Percentiles rank a stretch among this genome's conserved stretches.
Evolutionary conservation across 2,329 filamentous ascomycete genomes (phyloP).

Genomic region (Ceratocystis lukuohia): DNA sequence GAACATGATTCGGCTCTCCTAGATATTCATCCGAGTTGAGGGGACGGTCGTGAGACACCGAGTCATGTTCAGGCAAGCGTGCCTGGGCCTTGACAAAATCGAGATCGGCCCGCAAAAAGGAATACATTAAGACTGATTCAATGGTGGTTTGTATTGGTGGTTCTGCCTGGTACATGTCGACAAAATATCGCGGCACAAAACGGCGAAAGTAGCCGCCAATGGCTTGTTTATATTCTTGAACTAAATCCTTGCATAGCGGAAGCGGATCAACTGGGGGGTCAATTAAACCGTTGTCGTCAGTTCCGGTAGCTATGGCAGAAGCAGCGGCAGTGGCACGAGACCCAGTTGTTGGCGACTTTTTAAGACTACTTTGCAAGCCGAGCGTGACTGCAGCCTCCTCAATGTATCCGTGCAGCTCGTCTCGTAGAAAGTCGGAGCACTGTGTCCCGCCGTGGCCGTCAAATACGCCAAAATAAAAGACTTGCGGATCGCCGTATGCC

Average conservation of each 20-base stretch:
- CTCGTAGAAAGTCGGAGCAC: constrained; percentile 74
- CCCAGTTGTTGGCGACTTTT: not conserved
- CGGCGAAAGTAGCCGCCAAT: constrained; percentile 91
- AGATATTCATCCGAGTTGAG: constrained; percentile 78
- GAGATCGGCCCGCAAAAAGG: constrained; percentile 84
- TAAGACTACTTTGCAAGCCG: constrained; percentile 52
- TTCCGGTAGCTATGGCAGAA: not conserved
- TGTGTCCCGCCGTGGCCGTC: constrained; percentile 88
- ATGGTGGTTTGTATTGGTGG: constrained; percentile 21
- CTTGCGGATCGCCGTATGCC: constrained; percentile 76
- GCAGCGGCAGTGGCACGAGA: not conserved
- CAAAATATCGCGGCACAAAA: constrained; percentile 71
- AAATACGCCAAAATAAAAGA: constrained; percentile 96
- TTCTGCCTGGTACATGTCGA: constrained; percentile 23
- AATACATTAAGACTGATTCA: constrained; percentile 58
- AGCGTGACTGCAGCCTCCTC: constrained; percentile 69
- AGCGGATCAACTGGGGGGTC: constrained; percentile 39
- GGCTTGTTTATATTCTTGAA: constrained; percentile 65
- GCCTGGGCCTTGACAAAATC: constrained; percentile 90
- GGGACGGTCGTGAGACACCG: constrained; percentile 57
- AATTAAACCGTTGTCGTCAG: constrained; percentile 7
- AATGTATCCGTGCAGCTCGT: constrained; percentile 77
- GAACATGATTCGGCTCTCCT: constrained; percentile 41
- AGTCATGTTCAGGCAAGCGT: constrained; percentile 62
- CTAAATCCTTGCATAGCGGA: constrained; percentile 55